Conservation (phyloP, 495 filamentous ascomycete genomes). For the Penicillium taxi region DNA sequence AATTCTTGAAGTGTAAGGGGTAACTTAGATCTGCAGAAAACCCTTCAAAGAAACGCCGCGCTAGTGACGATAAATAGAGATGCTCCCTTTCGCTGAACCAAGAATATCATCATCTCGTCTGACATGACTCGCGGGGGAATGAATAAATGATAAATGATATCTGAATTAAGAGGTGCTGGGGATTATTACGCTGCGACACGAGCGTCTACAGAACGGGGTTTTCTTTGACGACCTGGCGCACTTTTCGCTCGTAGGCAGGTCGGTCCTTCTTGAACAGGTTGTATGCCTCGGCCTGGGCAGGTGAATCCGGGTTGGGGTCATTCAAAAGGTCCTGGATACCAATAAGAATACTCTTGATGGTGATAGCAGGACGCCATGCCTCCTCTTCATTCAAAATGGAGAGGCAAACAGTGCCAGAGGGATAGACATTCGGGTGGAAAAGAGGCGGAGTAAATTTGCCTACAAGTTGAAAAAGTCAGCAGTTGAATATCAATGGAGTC, state of each 20-base stretch:
- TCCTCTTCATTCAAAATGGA: conserved; percentile 98
- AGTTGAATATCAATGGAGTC: too few species aligned
- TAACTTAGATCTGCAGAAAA: too few species aligned
- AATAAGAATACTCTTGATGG: conserved; percentile 91
- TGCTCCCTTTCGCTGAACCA: conserved; percentile 9
- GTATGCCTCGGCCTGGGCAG: conserved; percentile 95
- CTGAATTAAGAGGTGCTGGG: conserved; percentile 1
- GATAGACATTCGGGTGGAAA: conserved; percentile 98
- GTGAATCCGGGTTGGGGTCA: conserved; percentile 94
- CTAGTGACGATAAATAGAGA: conserved; percentile 17
- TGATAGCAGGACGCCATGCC: conserved; percentile 96
- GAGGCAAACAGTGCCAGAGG: conserved; percentile 93
- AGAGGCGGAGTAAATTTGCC: conserved; percentile 96
- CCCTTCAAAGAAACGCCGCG: conserved; percentile 21
- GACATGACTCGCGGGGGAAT: conserved; percentile 9
- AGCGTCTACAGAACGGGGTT: conserved; percentile 59
- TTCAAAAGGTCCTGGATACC: conserved; percentile 93
- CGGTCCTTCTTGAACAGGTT: conserved; percentile 92
- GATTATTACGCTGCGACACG: conserved; percentile 1
- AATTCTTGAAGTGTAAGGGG: too few species aligned
- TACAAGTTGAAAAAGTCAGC: conserved; percentile 27
- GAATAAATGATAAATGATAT: conserved; percentile 7
- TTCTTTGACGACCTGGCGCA: conserved; percentile 78
- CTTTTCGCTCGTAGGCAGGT: conserved; percentile 75
- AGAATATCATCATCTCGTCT: conserved; percentile 8